Base-by-base conservation (phyloP, 192 early-diverging fungal genomes). In the Obelidium mucronatum region DNA sequence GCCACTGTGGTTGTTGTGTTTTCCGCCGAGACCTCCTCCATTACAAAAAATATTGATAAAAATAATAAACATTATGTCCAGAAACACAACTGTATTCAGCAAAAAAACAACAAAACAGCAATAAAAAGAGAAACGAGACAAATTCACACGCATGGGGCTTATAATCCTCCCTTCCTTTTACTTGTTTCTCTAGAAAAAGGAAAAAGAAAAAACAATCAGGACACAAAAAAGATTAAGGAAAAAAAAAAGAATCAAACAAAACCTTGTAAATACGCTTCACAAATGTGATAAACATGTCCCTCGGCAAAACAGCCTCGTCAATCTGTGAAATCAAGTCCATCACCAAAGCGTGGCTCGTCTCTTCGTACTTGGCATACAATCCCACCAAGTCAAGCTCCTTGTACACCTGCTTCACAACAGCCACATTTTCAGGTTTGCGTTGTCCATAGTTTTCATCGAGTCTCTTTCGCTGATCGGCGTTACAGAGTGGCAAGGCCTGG, bases 261-360 rank as follows among this genome's bases (percentile, higher is more conserved):
- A 77, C 76, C 90, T 96, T 98, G 90, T 97, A 97, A 73, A 98
- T 93, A 83, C 95, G 93, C 85, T 95, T 91, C 87, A 99, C 93
- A 85, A 97, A 99, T 5, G 84, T 87, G 39, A 86, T 89, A 82
- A 98, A 99, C 73, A 99, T 91, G 55, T 93, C 84, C 79, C 88
- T 88, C 64, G 92, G 94, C 34, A 98, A 78, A 36, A 90, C 79
- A n/a, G 85, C 78, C 73, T 95, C 91, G 67, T 98, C 95, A 22
- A 96, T 81, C 73, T 94, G 80, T 68, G 82, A 84, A 80, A 98
- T 97, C 80, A 96, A 87, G 54, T 77, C 84, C 74, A 84, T 85
- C 48, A 99, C 75, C 24, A 90, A 85, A 3, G 70, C 79, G 86
- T 93, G 93, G 51, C 92, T 91, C 60, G 91, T 89, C 58, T 97